Conservation (phyloP, 2,329 filamentous ascomycete genomes). For the Fusarium virguliforme region DNA sequence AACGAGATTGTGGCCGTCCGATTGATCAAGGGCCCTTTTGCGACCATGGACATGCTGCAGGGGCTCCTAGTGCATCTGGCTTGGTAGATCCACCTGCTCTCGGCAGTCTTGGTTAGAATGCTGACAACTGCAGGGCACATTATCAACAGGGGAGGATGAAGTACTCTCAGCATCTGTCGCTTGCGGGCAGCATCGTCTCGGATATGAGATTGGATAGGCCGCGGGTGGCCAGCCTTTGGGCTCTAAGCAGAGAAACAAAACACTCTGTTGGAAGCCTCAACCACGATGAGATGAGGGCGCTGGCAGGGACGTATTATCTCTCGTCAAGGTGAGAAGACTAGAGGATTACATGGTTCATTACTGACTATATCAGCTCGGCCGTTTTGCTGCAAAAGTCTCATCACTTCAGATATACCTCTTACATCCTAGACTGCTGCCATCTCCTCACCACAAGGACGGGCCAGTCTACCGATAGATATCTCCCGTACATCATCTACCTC, state of each 20-base stretch:
- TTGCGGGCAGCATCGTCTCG: slow-evolving; percentile 53
- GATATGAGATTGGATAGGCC: slow-evolving; percentile 54
- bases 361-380: slow-evolving; percentile 29
- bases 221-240: slow-evolving; percentile 51
- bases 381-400: slow-evolving; percentile 54
- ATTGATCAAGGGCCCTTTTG: slow-evolving; percentile 48
- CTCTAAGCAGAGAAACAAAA: slow-evolving; percentile 46
- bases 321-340: slow-evolving; percentile 49
- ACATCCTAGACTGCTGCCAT: slow-evolving; percentile 51
- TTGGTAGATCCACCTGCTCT: slow-evolving; percentile 44
- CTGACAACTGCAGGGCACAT: slow-evolving; percentile 52
- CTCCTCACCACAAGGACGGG: slow-evolving; percentile 31
- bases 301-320: slow-evolving; percentile 54
- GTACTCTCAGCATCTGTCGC: slow-evolving; percentile 52
- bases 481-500: slow-evolving; percentile 52
- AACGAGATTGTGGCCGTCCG: slow-evolving; percentile 49
- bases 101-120: background rate
- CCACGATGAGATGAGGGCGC: slow-evolving; percentile 52
- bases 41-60: slow-evolving; percentile 53
- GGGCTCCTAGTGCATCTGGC: slow-evolving; percentile 53
- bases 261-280: slow-evolving; percentile 38
- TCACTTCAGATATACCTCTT: slow-evolving; percentile 49
- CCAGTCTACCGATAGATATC: slow-evolving; percentile 49
- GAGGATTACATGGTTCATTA: fast-evolving
- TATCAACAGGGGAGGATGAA: slow-evolving; percentile 52